Evolutionary conservation across 2,329 filamentous ascomycete genomes (phyloP).

Genomic region (Coniella vitis): DNA sequence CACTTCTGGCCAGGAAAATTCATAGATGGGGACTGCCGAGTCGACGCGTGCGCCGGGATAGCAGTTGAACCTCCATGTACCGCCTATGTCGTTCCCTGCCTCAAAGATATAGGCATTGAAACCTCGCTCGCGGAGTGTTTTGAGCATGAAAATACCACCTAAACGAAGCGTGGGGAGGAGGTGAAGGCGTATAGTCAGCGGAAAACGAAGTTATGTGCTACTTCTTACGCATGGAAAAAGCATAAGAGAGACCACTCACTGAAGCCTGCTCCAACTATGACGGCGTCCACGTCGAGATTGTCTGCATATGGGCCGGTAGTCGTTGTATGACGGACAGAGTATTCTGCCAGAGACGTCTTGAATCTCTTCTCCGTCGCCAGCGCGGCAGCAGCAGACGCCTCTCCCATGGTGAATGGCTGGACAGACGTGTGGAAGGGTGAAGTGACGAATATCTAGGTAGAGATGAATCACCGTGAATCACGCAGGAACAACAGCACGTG

Average conservation of each 20-base stretch:
- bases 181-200: not conserved
- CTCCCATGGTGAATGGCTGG: conserved; percentile 17
- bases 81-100: conserved; percentile 43
- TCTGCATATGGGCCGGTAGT: conserved; percentile 34
- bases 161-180: too few species aligned
- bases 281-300: conserved; percentile 36
- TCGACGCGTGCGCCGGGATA: conserved; percentile 51
- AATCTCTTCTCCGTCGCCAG: conserved; percentile 27
- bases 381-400: conserved; percentile 4
- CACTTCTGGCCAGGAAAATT: conserved; percentile 44
- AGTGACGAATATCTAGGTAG: not conserved
- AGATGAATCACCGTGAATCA: too few species aligned
- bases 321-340: conserved; percentile 24
- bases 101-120: conserved; percentile 44
- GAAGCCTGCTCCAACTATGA: conserved; percentile 40
- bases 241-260: conserved; percentile 22
- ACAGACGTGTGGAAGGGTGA: too few species aligned
- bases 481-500: too few species aligned
- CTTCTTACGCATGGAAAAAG: not conserved
- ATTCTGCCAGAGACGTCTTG: conserved; percentile 34
- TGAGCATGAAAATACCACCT: conserved; percentile 44
- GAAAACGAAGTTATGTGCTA: not conserved
- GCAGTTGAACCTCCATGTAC: conserved; percentile 50
- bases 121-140: conserved; percentile 43
- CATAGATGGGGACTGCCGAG: conserved; percentile 45